A percentile compares a stretch with the other conserved stretches of the same genome.
Evolutionary conservation across 768 basidiomycete species (phyloP).

Genomic region (Suillus placidus): DNA sequence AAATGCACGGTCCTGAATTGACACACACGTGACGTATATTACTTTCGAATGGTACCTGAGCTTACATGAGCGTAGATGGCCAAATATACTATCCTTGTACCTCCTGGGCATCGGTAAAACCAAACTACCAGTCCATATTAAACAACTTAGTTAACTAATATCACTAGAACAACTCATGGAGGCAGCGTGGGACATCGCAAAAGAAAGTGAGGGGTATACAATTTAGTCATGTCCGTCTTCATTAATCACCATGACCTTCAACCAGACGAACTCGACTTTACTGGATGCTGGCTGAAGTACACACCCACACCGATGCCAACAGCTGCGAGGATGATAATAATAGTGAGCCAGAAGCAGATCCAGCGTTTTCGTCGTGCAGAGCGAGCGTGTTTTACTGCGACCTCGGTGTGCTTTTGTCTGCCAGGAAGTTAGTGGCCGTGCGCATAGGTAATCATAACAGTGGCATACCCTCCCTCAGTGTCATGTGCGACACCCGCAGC

Average conservation of each 20-base stretch:
- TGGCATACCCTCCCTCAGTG: slow-evolving; percentile 68
- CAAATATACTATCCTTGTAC: not conserved
- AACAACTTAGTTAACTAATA: slow-evolving; percentile 1
- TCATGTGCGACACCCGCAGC: slow-evolving; percentile 67
- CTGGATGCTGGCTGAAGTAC: slow-evolving; percentile 23
- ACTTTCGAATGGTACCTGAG: too few relatives aligned
- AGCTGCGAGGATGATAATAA: slow-evolving; percentile 60
- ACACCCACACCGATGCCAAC: slow-evolving; percentile 33
- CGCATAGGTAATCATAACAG: not conserved
- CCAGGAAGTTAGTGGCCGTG: not conserved
- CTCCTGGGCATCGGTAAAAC: not conserved
- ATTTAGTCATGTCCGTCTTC: slow-evolving; percentile 2
- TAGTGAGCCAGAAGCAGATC: slow-evolving; percentile 75
- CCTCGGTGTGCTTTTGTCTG: slow-evolving; percentile 63
- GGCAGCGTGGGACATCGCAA: not conserved
- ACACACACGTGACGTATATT: slow-evolving; percentile 6
- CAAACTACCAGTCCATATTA: slow-evolving; percentile 1
- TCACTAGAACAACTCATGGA: slow-evolving; percentile 2
- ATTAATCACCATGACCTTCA: not conserved
- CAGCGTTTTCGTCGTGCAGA: slow-evolving; percentile 79
- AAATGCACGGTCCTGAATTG: not conserved
- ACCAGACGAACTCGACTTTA: slow-evolving; percentile 8
- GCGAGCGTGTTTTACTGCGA: slow-evolving; percentile 69
- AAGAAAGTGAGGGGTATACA: slow-evolving; percentile 4
- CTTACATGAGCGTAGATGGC: too few relatives aligned